Evolutionary conservation across 179 eudicot genomes (phyloP).

Genomic region (Monotropa hypopitys): DNA sequence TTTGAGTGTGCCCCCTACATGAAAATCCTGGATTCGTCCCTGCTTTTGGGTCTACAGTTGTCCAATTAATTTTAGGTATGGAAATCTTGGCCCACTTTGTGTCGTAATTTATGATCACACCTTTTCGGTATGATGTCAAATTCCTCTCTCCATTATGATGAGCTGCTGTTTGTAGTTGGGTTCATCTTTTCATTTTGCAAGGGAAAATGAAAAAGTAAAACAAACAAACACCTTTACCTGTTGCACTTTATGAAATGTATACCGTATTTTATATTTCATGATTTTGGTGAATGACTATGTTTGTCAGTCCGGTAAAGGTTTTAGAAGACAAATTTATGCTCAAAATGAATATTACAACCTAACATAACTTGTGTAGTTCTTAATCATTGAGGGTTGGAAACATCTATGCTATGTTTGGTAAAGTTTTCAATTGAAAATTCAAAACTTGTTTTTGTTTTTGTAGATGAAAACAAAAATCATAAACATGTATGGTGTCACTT

Average conservation of each 20-base stretch:
- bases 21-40: too few relatives aligned
- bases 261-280: not conserved
- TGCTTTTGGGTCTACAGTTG: slow-evolving; percentile 6
- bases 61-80: slow-evolving; percentile 13
- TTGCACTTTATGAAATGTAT: not conserved
- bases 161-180: not conserved
- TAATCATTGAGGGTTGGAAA: too few relatives aligned
- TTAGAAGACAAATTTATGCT: not conserved
- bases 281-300: not conserved
- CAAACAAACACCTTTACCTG: not conserved
- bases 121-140: not conserved
- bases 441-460: too few relatives aligned
- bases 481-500: too few relatives aligned
- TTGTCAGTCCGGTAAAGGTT: not conserved
- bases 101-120: not conserved
- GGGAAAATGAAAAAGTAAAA: not conserved
- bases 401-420: too few relatives aligned
- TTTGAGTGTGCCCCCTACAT: too few relatives aligned
- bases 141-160: not conserved
- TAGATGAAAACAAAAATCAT: too few relatives aligned
- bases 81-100: slow-evolving; percentile 14
- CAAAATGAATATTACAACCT: not conserved
- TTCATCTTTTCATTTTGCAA: not conserved
- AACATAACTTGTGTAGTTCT: not conserved
- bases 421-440: too few relatives aligned